A percentile compares a stretch with the other conserved stretches of the same genome.
phyloP scores from a whole-genome alignment of 2,329 filamentous ascomycete genomes.

The Aspergillus sp. region DNA sequence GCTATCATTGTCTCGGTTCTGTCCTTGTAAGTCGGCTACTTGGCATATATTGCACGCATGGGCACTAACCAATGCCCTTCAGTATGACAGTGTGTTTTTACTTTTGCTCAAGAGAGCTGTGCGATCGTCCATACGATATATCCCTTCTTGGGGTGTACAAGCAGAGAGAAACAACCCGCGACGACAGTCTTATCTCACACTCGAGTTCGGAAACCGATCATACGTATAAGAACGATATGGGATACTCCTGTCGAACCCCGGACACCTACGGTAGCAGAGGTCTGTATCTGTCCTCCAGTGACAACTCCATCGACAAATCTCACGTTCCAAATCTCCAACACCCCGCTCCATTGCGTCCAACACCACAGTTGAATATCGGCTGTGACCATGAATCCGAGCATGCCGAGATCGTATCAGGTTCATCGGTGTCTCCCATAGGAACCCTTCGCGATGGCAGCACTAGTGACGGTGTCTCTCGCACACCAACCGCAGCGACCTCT shows the following conservation, averaged over 20 bases:
- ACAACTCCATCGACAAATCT: conserved; percentile 24
- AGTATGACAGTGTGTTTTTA: conserved; percentile 37
- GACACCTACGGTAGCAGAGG: conserved; percentile 26
- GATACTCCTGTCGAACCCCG: conserved; percentile 36
- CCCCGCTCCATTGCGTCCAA: conserved; percentile 27
- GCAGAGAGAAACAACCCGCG: conserved; percentile 17
- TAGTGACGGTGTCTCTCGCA: conserved; percentile 29
- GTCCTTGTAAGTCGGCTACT: conserved; percentile 30
- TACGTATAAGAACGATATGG: conserved; percentile 36
- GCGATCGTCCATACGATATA: conserved; percentile 37
- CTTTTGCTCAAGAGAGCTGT: conserved; percentile 39
- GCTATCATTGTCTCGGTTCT: conserved; percentile 33
- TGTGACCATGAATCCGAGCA: conserved; percentile 26
- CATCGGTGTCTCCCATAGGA: conserved; percentile 25
- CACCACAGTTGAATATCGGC: conserved; percentile 31
- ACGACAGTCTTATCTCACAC: conserved; percentile 32
- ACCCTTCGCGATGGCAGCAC: conserved; percentile 16
- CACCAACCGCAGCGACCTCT: conserved; percentile 28
- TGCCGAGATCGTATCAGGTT: conserved; percentile 30
- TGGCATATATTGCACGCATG: neutral
- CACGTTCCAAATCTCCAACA: conserved; percentile 31
- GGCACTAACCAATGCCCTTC: neutral
- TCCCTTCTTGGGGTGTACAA: conserved; percentile 37
- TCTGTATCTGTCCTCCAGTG: conserved; percentile 21
- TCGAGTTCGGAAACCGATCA: conserved; percentile 38